A percentile compares a stretch with the other conserved stretches of the same genome.
phyloP scores from a whole-genome alignment of 176 grass and related monocot genomes.

The Alloteropsis semialata region DNA sequence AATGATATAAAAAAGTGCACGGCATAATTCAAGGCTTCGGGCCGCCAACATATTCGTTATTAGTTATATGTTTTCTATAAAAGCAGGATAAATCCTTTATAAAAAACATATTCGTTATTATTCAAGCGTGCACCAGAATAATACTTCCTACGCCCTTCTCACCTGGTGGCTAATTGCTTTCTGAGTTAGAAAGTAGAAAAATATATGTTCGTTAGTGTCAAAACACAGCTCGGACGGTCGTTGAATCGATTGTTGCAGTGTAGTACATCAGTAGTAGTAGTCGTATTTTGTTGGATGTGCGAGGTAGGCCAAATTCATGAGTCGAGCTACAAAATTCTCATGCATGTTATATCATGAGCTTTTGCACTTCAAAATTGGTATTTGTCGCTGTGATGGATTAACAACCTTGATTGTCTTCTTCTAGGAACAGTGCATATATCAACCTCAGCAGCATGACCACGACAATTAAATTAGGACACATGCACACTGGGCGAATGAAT shows the following conservation, averaged over 20 bases:
- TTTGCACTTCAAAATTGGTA: background rate
- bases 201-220: background rate
- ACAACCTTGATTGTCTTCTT: background rate
- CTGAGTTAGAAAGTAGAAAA: background rate
- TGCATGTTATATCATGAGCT: background rate
- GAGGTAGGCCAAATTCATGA: background rate
- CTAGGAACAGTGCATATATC: background rate
- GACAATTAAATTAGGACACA: background rate
- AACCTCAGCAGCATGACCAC: too few relatives aligned
- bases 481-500: background rate
- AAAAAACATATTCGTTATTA: too few relatives aligned
- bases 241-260: background rate
- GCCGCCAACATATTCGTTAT: too few relatives aligned
- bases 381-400: background rate
- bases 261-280: background rate
- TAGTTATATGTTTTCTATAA: too few relatives aligned
- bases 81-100: too few relatives aligned
- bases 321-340: background rate
- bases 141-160: too few relatives aligned
- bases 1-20: too few relatives aligned
- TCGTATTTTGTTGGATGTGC: background rate
- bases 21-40: too few relatives aligned
- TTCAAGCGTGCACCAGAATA: too few relatives aligned
- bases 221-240: background rate
- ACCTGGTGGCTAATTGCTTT: background rate